Evolutionary conservation across 345 rosid genomes (phyloP).

Genomic region (Eucalyptus shirleyi): DNA sequence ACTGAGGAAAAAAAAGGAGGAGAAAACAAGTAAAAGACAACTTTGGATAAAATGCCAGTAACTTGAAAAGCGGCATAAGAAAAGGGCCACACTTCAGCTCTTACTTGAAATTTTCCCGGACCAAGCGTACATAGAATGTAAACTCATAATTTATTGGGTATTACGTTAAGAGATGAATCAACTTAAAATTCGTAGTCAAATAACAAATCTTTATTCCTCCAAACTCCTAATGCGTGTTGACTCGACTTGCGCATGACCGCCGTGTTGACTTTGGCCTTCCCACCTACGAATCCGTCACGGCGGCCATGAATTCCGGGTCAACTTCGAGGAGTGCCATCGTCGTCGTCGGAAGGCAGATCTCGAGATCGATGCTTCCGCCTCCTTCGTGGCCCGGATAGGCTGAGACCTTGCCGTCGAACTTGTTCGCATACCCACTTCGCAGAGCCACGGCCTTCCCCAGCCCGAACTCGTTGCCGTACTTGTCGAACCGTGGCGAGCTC

Average conservation of each 20-base stretch:
- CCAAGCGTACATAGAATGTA: neutral
- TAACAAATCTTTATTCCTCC: neutral
- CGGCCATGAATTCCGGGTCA: neutral
- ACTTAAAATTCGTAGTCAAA: neutral
- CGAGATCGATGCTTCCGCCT: constrained; percentile 60
- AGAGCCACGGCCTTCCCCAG: constrained; percentile 69
- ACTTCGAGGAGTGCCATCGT: constrained; percentile 20
- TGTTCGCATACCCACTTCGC: constrained; percentile 62
- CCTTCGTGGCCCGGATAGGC: constrained; percentile 66
- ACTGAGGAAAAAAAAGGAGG: neutral
- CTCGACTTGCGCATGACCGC: neutral
- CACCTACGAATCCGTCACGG: neutral
- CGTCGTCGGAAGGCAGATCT: constrained; percentile 43
- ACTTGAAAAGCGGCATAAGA: neutral
- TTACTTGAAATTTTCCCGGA: neutral
- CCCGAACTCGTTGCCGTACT: constrained; percentile 69
- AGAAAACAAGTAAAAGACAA: neutral
- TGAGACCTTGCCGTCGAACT: constrained; percentile 61
- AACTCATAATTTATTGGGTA: neutral
- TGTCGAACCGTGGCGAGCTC: constrained; percentile 78
- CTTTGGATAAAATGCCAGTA: neutral
- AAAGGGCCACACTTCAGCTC: neutral
- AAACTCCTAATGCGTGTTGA: neutral
- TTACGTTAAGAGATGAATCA: neutral
- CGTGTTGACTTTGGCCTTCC: neutral